Conservation (phyloP, 1,284 basidiomycete genomes). For the Cutaneotrichosporon mucoides region DNA sequence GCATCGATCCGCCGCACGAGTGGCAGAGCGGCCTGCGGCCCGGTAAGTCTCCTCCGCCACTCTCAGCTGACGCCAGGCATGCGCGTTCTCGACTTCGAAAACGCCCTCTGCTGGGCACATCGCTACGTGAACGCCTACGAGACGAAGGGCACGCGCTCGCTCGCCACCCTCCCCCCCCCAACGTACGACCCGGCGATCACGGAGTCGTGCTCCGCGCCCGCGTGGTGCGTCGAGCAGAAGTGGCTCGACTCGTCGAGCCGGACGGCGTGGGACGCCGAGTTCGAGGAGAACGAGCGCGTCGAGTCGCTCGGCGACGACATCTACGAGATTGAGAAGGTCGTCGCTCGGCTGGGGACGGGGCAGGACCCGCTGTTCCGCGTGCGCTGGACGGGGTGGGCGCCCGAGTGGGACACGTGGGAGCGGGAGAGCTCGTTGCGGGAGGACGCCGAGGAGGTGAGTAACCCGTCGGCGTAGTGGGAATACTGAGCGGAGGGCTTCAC, state of each 20-base stretch:
- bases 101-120: slow-evolving; percentile 36
- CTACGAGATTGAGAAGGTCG: slow-evolving; percentile 32
- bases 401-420: slow-evolving; percentile 39
- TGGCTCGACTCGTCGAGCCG: slow-evolving; percentile 6
- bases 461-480: too few species aligned
- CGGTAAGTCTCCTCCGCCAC: neutral
- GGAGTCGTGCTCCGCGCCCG: slow-evolving; percentile 13
- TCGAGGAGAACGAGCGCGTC: slow-evolving; percentile 15
- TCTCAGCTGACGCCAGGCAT: slow-evolving; percentile 12
- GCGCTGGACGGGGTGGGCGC: slow-evolving; percentile 33
- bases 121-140: slow-evolving; percentile 25
- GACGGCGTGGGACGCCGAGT: slow-evolving; percentile 17
- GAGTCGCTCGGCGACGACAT: slow-evolving; percentile 6
- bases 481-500: too few species aligned
- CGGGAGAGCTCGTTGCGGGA: slow-evolving; percentile 13
- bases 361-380: slow-evolving; percentile 27
- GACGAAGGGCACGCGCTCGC: slow-evolving; percentile 5
- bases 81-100: slow-evolving; percentile 33
- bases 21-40: slow-evolving; percentile 23
- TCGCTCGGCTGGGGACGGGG: slow-evolving; percentile 11
- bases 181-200: slow-evolving; percentile 10
- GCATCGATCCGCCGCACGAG: slow-evolving; percentile 30
- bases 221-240: slow-evolving; percentile 28
- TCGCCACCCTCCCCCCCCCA: slow-evolving; percentile 18
- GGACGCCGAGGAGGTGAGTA: slow-evolving; percentile 28